These are phyloP conservation scores for Dothiorella sarmentorum DNA, from an alignment of 2,329 filamentous ascomycete species.

Conservation along the genomic window DNA sequence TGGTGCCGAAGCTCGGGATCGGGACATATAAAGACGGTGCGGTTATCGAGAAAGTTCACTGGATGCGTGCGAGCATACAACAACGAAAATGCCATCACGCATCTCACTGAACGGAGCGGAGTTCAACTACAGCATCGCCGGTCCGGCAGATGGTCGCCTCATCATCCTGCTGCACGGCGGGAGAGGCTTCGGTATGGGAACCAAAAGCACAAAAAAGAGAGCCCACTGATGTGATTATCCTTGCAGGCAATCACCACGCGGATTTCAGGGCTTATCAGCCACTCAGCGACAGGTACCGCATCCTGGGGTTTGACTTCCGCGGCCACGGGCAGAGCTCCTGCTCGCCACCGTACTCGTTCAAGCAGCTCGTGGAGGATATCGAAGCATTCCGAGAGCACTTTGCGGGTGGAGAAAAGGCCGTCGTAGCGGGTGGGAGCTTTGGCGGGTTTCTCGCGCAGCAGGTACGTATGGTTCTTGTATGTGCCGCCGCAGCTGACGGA, in stretches of 20 bases:
- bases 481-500: neutral
- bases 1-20: slow-evolving; percentile 5
- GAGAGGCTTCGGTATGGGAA: slow-evolving; percentile 32
- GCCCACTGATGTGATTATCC: neutral
- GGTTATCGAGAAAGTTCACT: no score
- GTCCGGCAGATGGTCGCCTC: slow-evolving; percentile 31
- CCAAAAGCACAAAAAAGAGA: neutral
- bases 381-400: slow-evolving; percentile 32
- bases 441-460: slow-evolving; percentile 40
- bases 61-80: no score
- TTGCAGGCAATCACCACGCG: slow-evolving; percentile 33
- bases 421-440: slow-evolving; percentile 41
- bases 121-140: slow-evolving; percentile 33
- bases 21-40: no score
- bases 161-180: slow-evolving; percentile 40
- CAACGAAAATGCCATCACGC: neutral
- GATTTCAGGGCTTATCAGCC: slow-evolving; percentile 35
- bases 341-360: slow-evolving; percentile 27
- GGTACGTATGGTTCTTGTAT: neutral
- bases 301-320: slow-evolving; percentile 39
- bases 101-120: slow-evolving; percentile 29
- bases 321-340: slow-evolving; percentile 37
- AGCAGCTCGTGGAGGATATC: slow-evolving; percentile 39
- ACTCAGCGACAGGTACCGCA: slow-evolving; percentile 28
- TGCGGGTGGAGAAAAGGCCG: slow-evolving; percentile 24